Evolutionary conservation across 768 basidiomycete genomes (phyloP), one percentile per base, ranked within the genome.

Genomic region (Rhizopogon vulgaris): DNA sequence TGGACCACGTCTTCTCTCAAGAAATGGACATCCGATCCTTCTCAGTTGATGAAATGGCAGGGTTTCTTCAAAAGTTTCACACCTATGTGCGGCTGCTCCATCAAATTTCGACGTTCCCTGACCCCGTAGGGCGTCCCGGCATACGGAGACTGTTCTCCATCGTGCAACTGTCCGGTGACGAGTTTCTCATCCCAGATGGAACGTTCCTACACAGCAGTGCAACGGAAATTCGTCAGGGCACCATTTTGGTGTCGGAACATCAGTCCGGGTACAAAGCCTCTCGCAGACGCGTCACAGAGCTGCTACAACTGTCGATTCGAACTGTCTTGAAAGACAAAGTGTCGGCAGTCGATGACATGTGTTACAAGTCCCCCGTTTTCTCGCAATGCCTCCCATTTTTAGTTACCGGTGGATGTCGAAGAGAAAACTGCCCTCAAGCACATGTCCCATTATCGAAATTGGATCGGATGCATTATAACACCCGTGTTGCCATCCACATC

Each of bases 401-500:
- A 3, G 42, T 71, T 15, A 59, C 54, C 39, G 65, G 60, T 0
- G 37, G 53, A 3, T 82, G 80, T 57, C 53, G 61, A 18, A 54
- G 58, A 5, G 3, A 1, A 0, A 27, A 53, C 3, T 82, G 80
- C 52, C 60, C 61, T 3, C 62, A 68, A 37, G 65, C 70, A 11
- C 79, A 80, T 50, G 48, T 69, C 27, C 41, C 46, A 15, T 14
- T 59, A 0, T 41, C 66, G 1, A 56, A 66, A 17, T 52, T 67
- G 43, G 63, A 59, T 32, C 32, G 60, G 2, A 56, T 56, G n/a
- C 69, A 65, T 58, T 82, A 74, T 45, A 75, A 77, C 39, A 22
- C 58, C 17, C 72, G 73, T 11, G 61, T 81, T 6, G 63, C 71
- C 4, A 60, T 78, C 27, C 73, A 78, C 56, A 52, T 84, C 1